phyloP scores from a whole-genome alignment of 1,284 basidiomycete species.

The Fereydounia khargensis region DNA sequence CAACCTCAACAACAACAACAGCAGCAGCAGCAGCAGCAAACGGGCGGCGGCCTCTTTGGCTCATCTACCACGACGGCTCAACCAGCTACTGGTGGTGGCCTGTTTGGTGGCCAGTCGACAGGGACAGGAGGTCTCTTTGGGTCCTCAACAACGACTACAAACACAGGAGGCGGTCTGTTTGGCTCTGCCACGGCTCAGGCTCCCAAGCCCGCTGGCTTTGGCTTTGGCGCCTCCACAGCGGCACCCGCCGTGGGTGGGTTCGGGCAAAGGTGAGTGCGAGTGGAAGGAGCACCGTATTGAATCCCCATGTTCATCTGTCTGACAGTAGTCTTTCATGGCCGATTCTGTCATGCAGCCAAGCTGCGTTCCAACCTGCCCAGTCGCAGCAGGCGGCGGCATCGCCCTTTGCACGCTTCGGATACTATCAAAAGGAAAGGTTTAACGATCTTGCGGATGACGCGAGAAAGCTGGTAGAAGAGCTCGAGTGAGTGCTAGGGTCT shows the following conservation, averaged over 20 bases:
- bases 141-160: too few species aligned
- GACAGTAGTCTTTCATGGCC: too few species aligned
- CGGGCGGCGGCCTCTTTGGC: slow-evolving; percentile 19
- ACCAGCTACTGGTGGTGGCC: background rate
- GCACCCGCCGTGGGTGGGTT: too few species aligned
- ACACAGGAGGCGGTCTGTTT: too few species aligned
- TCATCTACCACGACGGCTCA: background rate
- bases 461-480: slow-evolving; percentile 45
- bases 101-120: too few species aligned
- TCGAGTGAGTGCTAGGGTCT: slow-evolving; percentile 45
- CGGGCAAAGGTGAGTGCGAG: too few species aligned
- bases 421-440: slow-evolving; percentile 52
- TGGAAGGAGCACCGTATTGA: too few species aligned
- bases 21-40: slow-evolving; percentile 7
- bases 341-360: background rate
- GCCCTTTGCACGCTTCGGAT: slow-evolving; percentile 40
- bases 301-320: too few species aligned
- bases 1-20: slow-evolving; percentile 10
- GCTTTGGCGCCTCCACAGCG: too few species aligned
- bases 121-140: too few species aligned
- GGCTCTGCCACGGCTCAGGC: too few species aligned
- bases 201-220: too few species aligned
- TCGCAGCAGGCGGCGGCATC: slow-evolving; percentile 14
- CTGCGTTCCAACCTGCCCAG: background rate
- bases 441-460: slow-evolving; percentile 52